Evolutionary conservation across 202 grass and related monocot genomes (phyloP), one percentile per base, ranked within the genome.

Genomic region (Digitaria exilis): DNA sequence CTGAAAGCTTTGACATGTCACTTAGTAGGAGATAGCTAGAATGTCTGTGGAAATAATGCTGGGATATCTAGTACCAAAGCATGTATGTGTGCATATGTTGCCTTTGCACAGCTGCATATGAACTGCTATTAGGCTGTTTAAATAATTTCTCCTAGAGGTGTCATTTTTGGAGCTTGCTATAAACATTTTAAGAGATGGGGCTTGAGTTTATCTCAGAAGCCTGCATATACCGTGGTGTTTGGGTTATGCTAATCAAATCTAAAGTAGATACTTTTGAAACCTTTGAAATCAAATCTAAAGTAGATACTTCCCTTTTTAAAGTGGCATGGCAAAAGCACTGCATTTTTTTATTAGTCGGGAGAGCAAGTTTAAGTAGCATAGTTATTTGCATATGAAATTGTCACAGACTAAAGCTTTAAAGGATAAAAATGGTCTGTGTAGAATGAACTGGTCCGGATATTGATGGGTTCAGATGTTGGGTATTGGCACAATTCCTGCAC

Each of bases 41-140:
- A 74, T 73, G 49, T 37, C 69, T 7, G 7, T n/a, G n/a, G n/a
- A n/a, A n/a, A n/a, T n/a, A n/a, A n/a, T n/a, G n/a, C n/a, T n/a
- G n/a, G n/a, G n/a, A n/a, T n/a, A n/a, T n/a, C n/a, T n/a, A n/a
- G n/a, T n/a, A n/a, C n/a, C n/a, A n/a, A n/a, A n/a, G n/a, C n/a
- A n/a, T n/a, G n/a, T n/a, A n/a, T n/a, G n/a, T n/a, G n/a, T 34
- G 60, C 58, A 22, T 78, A 26, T 56, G 14, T 10, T 55, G 58
- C n/a, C n/a, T n/a, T n/a, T n/a, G n/a, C n/a, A n/a, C n/a, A 68
- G 43, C 19, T 84, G 21, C 22, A 73, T 74, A 73, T 24, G 39
- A 80, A 65, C 46, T 65, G 32, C 8, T 12, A 10, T 46, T 79
- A 7, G 5, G 61, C 6, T 7, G 2, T 48, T 15, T 5, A 29